Conservation (phyloP, 1,284 basidiomycete genomes). For the Sanghuangporus baumii region DNA sequence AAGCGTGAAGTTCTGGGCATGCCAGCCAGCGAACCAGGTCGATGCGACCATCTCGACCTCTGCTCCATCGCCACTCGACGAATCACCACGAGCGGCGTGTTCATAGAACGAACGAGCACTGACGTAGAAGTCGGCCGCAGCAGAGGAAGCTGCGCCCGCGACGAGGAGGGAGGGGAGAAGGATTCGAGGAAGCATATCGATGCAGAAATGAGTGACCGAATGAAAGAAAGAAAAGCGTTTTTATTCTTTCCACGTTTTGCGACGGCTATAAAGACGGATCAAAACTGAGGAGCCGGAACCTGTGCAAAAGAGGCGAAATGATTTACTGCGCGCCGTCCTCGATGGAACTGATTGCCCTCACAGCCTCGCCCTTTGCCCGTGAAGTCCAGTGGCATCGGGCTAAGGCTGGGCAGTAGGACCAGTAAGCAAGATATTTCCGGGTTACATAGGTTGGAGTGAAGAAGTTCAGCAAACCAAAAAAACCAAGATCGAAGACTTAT, state of each 20-base stretch:
- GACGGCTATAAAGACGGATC: background rate
- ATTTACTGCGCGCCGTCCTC: too few species aligned
- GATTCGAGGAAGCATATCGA: too few species aligned
- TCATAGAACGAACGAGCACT: too few species aligned
- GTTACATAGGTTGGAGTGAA: too few species aligned
- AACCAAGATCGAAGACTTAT: too few species aligned
- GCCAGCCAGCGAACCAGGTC: slow-evolving; percentile 65
- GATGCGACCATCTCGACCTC: slow-evolving; percentile 34
- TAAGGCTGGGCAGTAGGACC: too few species aligned
- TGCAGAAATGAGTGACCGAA: background rate
- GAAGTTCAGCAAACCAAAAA: too few species aligned
- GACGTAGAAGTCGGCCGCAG: too few species aligned
- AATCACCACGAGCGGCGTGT: background rate
- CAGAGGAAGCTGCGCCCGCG: too few species aligned
- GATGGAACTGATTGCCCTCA: background rate
- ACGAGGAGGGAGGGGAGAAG: too few species aligned
- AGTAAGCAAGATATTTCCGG: too few species aligned
- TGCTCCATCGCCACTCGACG: background rate
- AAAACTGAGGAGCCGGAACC: background rate
- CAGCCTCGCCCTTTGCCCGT: background rate
- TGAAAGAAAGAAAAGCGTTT: background rate
- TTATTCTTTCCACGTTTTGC: background rate
- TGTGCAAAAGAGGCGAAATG: too few species aligned
- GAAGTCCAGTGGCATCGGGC: background rate
- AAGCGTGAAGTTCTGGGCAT: slow-evolving; percentile 41